These are phyloP conservation scores for Trametes coccinea DNA, from an alignment of 768 basidiomycete genomes.

Conservation along the genomic window DNA sequence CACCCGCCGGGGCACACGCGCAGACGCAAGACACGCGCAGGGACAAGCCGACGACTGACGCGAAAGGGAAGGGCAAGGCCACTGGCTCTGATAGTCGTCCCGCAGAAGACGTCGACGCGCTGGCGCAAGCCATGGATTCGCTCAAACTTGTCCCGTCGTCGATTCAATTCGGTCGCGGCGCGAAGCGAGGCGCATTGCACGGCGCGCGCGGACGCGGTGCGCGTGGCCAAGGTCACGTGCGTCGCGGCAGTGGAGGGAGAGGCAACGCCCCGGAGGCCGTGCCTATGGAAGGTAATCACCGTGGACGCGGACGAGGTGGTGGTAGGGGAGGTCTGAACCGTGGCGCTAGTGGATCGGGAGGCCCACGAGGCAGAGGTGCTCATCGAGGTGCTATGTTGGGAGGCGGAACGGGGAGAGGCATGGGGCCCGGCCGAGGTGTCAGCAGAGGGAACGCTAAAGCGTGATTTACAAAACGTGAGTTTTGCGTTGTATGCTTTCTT, in stretches of 20 bases:
- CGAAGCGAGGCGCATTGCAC: slow-evolving; percentile 15
- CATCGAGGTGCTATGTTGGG: not conserved
- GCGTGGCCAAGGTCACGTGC: not conserved
- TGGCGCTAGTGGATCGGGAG: not conserved
- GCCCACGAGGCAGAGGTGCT: slow-evolving; percentile 1
- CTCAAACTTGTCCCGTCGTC: slow-evolving; percentile 66
- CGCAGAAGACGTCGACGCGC: slow-evolving; percentile 42
- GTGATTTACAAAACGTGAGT: not conserved
- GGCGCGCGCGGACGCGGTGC: slow-evolving; percentile 4
- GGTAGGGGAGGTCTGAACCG: not conserved
- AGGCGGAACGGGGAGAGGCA: not conserved
- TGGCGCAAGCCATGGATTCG: slow-evolving; percentile 48
- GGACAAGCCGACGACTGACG: slow-evolving; percentile 15
- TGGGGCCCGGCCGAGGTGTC: slow-evolving; percentile 1
- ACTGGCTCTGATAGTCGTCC: not conserved
- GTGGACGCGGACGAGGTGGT: not conserved
- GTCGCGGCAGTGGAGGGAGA: not conserved
- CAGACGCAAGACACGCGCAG: not conserved
- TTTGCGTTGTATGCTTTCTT: not conserved
- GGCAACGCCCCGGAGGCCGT: not conserved
- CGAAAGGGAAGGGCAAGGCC: slow-evolving; percentile 18
- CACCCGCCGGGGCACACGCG: slow-evolving; percentile 18
- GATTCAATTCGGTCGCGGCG: slow-evolving; percentile 75
- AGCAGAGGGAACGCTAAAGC: not conserved
- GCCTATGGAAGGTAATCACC: not conserved